phyloP scores from a whole-genome alignment of 768 basidiomycete species.

The Gautieria morchelliformis region DNA sequence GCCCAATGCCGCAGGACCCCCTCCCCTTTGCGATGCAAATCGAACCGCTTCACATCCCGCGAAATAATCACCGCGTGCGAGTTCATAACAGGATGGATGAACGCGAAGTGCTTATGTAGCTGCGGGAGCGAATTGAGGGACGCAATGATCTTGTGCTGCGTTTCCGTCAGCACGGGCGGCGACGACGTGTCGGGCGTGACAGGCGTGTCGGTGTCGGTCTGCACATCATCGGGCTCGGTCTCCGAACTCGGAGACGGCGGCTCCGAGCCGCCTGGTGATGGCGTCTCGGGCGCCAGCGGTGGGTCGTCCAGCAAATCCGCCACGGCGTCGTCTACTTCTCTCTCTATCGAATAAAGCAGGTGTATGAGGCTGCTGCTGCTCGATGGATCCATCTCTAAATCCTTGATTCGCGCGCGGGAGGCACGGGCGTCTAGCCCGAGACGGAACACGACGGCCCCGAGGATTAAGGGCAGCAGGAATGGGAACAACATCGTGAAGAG shows the following conservation, averaged over 20 bases:
- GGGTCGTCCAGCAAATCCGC: slow-evolving; percentile 46
- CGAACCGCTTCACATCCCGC: slow-evolving; percentile 54
- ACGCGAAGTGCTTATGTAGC: slow-evolving; percentile 61
- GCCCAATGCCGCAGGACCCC: slow-evolving; percentile 68
- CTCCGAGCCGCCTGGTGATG: not conserved
- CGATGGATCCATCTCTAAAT: slow-evolving; percentile 48
- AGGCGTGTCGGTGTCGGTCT: not conserved
- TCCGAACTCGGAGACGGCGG: not conserved
- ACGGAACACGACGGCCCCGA: slow-evolving; percentile 45
- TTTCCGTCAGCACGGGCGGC: slow-evolving; percentile 33
- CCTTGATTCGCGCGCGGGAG: slow-evolving; percentile 56
- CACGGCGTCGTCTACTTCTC: slow-evolving; percentile 49
- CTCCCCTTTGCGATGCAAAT: slow-evolving; percentile 49
- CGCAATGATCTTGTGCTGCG: slow-evolving; percentile 47
- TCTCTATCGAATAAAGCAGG: slow-evolving; percentile 49
- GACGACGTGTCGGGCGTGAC: not conserved
- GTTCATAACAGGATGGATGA: slow-evolving; percentile 49
- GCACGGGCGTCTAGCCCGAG: slow-evolving; percentile 46
- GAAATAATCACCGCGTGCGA: slow-evolving; percentile 66
- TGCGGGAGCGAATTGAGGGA: slow-evolving; percentile 59
- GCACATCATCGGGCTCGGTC: not conserved
- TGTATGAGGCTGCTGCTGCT: slow-evolving; percentile 43
- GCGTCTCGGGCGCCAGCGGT: not conserved
- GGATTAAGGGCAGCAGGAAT: slow-evolving; percentile 48
- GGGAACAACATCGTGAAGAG: slow-evolving; percentile 49